Conservation (phyloP, 352 stramenopile species). For the Pythium scleroteichum region DNA sequence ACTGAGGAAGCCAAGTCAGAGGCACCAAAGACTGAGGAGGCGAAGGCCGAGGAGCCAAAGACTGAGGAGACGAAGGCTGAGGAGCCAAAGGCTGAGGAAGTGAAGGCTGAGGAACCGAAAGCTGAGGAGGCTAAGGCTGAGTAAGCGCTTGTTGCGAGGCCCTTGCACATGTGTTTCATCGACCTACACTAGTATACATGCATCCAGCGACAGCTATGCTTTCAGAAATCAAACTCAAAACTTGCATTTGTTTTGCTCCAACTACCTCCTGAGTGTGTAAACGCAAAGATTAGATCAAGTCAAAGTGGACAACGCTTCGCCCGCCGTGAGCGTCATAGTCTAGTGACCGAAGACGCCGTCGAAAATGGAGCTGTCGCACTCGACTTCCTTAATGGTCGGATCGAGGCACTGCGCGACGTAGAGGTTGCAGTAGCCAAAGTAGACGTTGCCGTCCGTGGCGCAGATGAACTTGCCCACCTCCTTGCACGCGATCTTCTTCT, state of each 20-base stretch:
- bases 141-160: not conserved
- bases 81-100: conserved; percentile 28
- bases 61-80: conserved; percentile 21
- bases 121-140: conserved; percentile 15
- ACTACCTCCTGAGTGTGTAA: not conserved
- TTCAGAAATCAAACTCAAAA: not conserved
- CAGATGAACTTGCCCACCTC: conserved; percentile 37
- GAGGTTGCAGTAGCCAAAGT: conserved; percentile 40
- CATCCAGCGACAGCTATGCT: not conserved
- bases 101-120: conserved; percentile 10
- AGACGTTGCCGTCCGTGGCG: conserved; percentile 35
- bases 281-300: not conserved
- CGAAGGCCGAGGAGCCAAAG: conserved; percentile 7
- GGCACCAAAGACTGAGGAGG: conserved; percentile 20
- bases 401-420: conserved; percentile 36
- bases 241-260: not conserved
- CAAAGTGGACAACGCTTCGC: not conserved
- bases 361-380: conserved; percentile 26
- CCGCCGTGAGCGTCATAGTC: no score
- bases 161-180: no score
- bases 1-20: conserved; percentile 8
- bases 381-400: conserved; percentile 16
- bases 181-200: not conserved
- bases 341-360: conserved; percentile 12
- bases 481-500: conserved; percentile 29